Base-by-base conservation (phyloP, 129 eudicot genomes). In the Centaurea solstitialis region DNA sequence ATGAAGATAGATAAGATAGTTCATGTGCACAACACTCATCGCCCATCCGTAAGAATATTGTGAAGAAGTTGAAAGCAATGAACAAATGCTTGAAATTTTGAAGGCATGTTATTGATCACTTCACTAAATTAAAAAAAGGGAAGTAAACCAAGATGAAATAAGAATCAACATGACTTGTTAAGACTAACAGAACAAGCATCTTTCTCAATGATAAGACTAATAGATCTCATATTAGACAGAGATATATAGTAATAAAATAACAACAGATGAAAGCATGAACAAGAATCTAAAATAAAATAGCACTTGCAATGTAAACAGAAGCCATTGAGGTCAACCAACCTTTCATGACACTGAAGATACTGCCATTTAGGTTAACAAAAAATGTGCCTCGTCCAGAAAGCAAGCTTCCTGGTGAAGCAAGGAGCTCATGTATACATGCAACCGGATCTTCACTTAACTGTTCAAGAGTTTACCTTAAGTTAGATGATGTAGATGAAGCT, bases 371-470 rank as follows among this genome's bases (percentile, higher is more conserved):
- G 80, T 85, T 89, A 77, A 90, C 87, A 83, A 84, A 87, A 83
- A 91, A 85, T 61, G 89, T 87, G 68, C 90, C 97, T 71, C 93
- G 87, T 80, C 98, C 97, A 80, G 86, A 85, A 41, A 94, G 93
- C 89, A 94, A 86, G 83, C 47, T 90, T 81, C 93, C 86, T 45
- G 93, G 94, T 59, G 93, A 90, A 38, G 89, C 83, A 81, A 94
- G 87, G 59, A 93, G 87, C 72, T 89, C 84, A 47, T 76, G 90
- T 81, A 94, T 72, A 73, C 73, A 83, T 50, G 70, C 62, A 78
- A 88, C 86, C 5, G 98, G 97, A 79, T 92, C 93, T 76, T 92
- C 96, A 77, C 76, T 40, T 67, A 94, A 82, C 98, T 94, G 93
- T 78, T 37, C 64, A 71, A 83, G 24, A 71, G 81, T 82, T 37